Evolutionary conservation across 2,329 filamentous ascomycete species (phyloP), one percentile per base, ranked within the genome.

Genomic region (Venturia oleaginea): DNA sequence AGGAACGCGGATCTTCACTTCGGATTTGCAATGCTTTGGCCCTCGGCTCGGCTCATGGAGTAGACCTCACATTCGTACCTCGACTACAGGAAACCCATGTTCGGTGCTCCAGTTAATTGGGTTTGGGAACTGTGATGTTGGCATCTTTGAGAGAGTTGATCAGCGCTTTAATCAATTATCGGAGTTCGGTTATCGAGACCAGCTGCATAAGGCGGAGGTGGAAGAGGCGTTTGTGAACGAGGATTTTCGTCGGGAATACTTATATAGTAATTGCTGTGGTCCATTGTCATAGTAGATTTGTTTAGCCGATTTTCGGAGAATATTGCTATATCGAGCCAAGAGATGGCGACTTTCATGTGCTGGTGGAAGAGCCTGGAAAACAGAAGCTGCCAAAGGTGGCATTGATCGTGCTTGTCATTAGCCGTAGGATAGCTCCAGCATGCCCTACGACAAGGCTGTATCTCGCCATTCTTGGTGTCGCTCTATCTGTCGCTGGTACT

Each of bases 181-280:
- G 51, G 27, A 57, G 51, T 34, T 57, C 51, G 51, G 51, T 0
- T 34, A 57, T 34, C 51, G 17, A 34, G 51, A 30, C 2, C 11
- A 34, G 15, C 34, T n/a, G 3, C 51, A n/a, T n/a, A n/a, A n/a
- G n/a, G 51, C 30, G 51, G 27, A 57, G 51, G 51, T 22, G 30
- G 27, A 57, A 13, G 30, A n/a, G 51, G 51, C 51, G 51, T n/a
- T 57, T 57, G 51, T 15, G 51, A 57, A 57, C 51, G 51, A 57
- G 34, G 51, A 57, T 57, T n/a, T 34, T 57, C 51, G 27, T 34
- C 30, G 17, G 27, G 51, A 34, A 11, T 17, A 54, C n/a, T n/a
- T n/a, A n/a, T n/a, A n/a, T n/a, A n/a, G n/a, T n/a, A n/a, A n/a
- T n/a, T n/a, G n/a, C n/a, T n/a, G n/a, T n/a, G n/a, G n/a, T 6